These are phyloP conservation scores for Colletotrichum paranaense DNA, from an alignment of 2,329 filamentous ascomycete genomes.

Conservation along the genomic window DNA sequence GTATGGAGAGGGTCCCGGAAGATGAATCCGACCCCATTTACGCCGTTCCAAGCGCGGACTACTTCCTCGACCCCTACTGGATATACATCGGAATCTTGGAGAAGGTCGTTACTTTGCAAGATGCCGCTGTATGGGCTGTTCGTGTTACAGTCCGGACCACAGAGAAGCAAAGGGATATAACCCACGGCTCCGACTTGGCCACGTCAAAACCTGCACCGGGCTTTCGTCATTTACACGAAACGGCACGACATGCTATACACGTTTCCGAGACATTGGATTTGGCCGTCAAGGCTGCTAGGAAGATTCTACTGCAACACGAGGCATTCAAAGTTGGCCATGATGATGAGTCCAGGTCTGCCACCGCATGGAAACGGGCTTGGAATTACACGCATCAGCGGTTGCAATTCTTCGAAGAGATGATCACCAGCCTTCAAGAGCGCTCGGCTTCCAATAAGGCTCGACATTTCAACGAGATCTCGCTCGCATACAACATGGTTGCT, in stretches of 20 bases:
- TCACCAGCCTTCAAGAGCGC: conserved; percentile 48
- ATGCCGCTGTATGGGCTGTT: conserved; percentile 52
- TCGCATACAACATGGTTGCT: conserved; percentile 58
- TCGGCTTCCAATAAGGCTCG: conserved; percentile 54
- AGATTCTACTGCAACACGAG: conserved; percentile 47
- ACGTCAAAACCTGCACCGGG: conserved; percentile 42
- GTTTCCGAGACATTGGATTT: conserved; percentile 55
- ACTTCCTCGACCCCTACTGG: conserved; percentile 48
- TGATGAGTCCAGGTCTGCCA: neutral
- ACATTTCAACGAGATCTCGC: conserved; percentile 66
- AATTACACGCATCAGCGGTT: conserved; percentile 46
- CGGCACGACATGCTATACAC: conserved; percentile 57
- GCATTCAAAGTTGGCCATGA: conserved; percentile 21
- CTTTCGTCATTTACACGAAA: conserved; percentile 52
- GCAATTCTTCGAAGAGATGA: conserved; percentile 45
- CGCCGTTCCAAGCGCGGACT: neutral
- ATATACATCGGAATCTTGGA: conserved; percentile 45
- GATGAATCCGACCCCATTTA: conserved; percentile 15
- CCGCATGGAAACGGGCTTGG: conserved; percentile 9
- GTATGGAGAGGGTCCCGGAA: conserved; percentile 13
- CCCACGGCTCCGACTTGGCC: neutral
- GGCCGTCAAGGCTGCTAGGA: conserved; percentile 43
- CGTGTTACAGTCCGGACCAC: conserved; percentile 47
- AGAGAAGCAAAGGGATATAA: conserved; percentile 41
- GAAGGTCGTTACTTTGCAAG: conserved; percentile 46